Conservation (phyloP, 1,139 yeast genomes). For the Pichia sp. region DNA sequence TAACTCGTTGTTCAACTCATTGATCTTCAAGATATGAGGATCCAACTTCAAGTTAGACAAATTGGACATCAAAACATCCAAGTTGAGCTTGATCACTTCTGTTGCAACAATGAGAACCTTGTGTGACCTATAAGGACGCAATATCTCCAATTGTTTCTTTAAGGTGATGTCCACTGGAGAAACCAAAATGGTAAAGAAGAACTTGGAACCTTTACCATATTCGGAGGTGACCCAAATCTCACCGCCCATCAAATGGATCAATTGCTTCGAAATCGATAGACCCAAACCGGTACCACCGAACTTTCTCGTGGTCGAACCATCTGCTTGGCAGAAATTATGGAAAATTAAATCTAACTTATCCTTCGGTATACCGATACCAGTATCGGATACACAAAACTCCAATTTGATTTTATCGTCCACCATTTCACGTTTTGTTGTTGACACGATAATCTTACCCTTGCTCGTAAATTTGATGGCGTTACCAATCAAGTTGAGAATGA, state of each 20-base stretch:
- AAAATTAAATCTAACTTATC: constrained; percentile 80
- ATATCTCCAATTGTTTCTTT: constrained; percentile 61
- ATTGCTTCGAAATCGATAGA: constrained; percentile 77
- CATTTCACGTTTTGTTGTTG: constrained; percentile 50
- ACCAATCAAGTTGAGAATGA: constrained; percentile 77
- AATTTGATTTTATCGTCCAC: constrained; percentile 55
- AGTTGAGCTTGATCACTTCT: constrained; percentile 41
- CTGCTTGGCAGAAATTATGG: constrained; percentile 89
- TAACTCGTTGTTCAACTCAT: constrained; percentile 45
- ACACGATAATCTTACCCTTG: constrained; percentile 68
- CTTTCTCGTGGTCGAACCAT: constrained; percentile 85
- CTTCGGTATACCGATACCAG: constrained; percentile 83
- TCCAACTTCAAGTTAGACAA: constrained; percentile 44
- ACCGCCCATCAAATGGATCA: constrained; percentile 87
- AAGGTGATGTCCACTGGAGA: constrained; percentile 67
- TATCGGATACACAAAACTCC: constrained; percentile 83
- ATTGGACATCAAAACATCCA: constrained; percentile 42
- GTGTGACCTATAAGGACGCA: constrained; percentile 71
- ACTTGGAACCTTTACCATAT: constrained; percentile 79
- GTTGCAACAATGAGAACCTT: constrained; percentile 66
- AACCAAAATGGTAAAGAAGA: constrained; percentile 74
- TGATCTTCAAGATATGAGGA: constrained; percentile 31
- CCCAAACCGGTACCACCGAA: constrained; percentile 93
- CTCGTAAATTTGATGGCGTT: constrained; percentile 85
- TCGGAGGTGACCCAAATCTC: constrained; percentile 84